Evolutionary conservation across 441 rosid species (phyloP).

Genomic region (Populus hybrid): DNA sequence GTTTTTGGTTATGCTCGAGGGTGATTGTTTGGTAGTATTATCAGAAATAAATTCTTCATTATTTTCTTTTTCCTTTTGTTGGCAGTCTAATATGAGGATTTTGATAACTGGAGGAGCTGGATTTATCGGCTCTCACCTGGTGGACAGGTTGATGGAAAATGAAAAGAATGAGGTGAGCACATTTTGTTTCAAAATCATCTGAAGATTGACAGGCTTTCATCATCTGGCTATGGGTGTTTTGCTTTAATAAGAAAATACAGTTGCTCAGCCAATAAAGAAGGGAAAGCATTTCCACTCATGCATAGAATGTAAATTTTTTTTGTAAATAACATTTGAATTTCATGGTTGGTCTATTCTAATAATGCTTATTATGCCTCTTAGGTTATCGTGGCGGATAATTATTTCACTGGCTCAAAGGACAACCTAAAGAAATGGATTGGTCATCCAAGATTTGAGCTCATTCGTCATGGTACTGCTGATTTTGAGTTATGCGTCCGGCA

Average conservation of each 20-base stretch:
- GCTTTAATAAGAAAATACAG: neutral
- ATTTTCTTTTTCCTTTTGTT: constrained; percentile 5
- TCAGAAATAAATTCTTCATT: neutral
- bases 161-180: constrained; percentile 81
- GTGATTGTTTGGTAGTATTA: neutral
- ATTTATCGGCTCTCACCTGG: constrained; percentile 92
- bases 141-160: constrained; percentile 93
- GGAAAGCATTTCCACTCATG: neutral
- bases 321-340: neutral
- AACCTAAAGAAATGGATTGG: constrained; percentile 95
- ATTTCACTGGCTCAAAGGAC: constrained; percentile 94
- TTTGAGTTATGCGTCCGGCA: neutral
- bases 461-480: constrained; percentile 78
- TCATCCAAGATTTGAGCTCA: constrained; percentile 96
- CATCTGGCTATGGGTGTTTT: neutral
- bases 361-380: constrained; percentile 13
- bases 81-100: constrained; percentile 93
- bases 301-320: neutral
- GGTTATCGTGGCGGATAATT: constrained; percentile 94
- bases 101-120: constrained; percentile 99
- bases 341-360: neutral
- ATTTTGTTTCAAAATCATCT: neutral
- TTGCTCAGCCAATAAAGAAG: neutral
- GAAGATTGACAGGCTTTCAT: neutral
- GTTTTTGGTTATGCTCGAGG: neutral